Percentiles rank a stretch among this genome's conserved stretches.
These are phyloP conservation scores for Xylaria cubensis DNA, from an alignment of 495 filamentous ascomycete species.

Conservation along the genomic window DNA sequence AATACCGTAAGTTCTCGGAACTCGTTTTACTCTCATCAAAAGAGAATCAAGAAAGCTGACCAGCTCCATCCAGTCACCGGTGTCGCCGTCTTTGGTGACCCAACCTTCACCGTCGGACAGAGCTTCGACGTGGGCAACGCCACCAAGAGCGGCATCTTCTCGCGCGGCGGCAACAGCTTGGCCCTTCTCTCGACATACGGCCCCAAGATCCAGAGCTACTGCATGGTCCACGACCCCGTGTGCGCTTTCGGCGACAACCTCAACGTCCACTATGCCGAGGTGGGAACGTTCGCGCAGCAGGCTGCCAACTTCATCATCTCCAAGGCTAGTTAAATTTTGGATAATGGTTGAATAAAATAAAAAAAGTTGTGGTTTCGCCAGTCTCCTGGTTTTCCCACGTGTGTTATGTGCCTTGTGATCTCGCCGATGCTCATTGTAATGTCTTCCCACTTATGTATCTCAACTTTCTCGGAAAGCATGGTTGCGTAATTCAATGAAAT, in stretches of 20 bases:
- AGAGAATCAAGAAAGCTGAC: not conserved
- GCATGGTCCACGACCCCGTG: conserved; percentile 21
- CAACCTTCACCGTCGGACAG: conserved; percentile 28
- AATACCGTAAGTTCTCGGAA: conserved; percentile 16
- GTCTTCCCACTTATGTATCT: not conserved
- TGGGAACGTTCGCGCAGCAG: conserved; percentile 7
- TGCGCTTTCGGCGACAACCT: conserved; percentile 20
- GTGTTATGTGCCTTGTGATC: not conserved
- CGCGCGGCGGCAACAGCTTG: conserved; percentile 27
- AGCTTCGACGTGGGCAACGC: conserved; percentile 28
- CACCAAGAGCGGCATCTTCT: conserved; percentile 25
- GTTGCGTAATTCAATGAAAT: not conserved
- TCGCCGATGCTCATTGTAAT: not conserved
- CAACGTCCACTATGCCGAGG: conserved; percentile 19
- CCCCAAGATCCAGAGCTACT: conserved; percentile 15
- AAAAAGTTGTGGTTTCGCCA: not conserved
- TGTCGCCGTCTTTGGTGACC: conserved; percentile 27
- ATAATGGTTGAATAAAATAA: not conserved
- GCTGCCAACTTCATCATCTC: conserved; percentile 25
- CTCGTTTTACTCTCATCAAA: not conserved
- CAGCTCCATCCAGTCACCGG: not conserved
- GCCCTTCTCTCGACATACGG: not conserved
- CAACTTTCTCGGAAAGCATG: not conserved
- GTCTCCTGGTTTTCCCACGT: not conserved
- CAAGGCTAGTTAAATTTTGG: not conserved